Conservation (phyloP, 768 basidiomycete species). For the Botryobasidium botryosum region DNA sequence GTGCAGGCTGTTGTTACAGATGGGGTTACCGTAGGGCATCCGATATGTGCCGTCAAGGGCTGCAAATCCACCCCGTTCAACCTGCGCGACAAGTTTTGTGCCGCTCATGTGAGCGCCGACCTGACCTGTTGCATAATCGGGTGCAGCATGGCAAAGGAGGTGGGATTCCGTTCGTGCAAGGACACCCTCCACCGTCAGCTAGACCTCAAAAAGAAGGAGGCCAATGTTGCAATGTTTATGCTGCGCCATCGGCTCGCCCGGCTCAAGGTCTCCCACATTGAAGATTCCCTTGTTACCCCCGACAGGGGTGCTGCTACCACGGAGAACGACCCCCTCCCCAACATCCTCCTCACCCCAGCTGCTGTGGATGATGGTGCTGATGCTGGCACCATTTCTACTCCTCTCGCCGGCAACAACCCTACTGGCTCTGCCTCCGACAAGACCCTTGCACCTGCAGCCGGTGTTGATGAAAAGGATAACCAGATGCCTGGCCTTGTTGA, state of each 20-base stretch:
- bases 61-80: slow-evolving; percentile 15
- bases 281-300: no score
- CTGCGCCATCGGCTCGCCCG: slow-evolving; percentile 13
- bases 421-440: no score
- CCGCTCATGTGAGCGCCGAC: slow-evolving; percentile 4
- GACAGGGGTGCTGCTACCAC: no score
- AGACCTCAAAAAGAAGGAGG: slow-evolving; percentile 5
- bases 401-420: no score
- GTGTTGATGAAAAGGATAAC: no score
- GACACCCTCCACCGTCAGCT: slow-evolving; percentile 13
- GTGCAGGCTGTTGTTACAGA: slow-evolving; percentile 16
- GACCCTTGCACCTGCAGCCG: no score
- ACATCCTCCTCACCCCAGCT: no score
- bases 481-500: no score
- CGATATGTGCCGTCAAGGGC: slow-evolving; percentile 19
- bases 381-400: no score
- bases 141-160: slow-evolving; percentile 8
- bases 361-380: no score
- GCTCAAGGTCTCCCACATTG: not conserved
- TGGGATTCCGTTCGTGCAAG: slow-evolving; percentile 14
- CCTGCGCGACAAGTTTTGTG: slow-evolving; percentile 12
- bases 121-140: slow-evolving; percentile 10
- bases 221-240: slow-evolving; percentile 18
- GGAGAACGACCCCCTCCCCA: no score
- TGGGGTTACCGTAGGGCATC: slow-evolving; percentile 21